phyloP scores from a whole-genome alignment of 176 grass and related monocot genomes.

The Elaeis guineensis region DNA sequence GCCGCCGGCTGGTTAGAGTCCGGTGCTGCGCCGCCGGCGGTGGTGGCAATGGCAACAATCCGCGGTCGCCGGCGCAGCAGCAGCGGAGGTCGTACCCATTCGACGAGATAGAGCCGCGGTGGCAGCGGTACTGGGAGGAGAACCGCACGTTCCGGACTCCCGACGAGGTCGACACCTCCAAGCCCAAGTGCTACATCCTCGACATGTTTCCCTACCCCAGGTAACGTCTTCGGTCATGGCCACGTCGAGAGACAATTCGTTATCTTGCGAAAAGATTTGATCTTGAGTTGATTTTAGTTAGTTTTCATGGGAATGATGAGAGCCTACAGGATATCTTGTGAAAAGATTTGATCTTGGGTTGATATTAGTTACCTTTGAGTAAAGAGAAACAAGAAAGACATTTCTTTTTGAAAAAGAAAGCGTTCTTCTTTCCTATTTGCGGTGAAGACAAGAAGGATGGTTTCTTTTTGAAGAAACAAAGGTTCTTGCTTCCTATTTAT shows the following conservation, averaged over 20 bases:
- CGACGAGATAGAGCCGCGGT: conserved; percentile 71
- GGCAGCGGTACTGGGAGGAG: conserved; percentile 90
- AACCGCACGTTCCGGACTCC: conserved; percentile 66
- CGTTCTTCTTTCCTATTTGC: no score
- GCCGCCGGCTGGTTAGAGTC: conserved; percentile 12
- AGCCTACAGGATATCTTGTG: not conserved
- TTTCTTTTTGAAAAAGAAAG: not conserved
- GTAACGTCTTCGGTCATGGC: conserved; percentile 1
- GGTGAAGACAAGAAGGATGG: no score
- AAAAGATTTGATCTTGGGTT: not conserved
- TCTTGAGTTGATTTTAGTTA: not conserved
- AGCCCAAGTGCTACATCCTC: conserved; percentile 89
- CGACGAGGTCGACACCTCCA: conserved; percentile 64
- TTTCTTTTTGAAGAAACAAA: no score
- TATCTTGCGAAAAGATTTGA: not conserved
- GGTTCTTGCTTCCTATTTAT: no score
- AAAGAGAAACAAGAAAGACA: not conserved
- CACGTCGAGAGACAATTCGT: not conserved
- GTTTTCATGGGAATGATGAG: not conserved
- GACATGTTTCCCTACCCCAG: conserved; percentile 99
- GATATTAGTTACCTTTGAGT: not conserved
- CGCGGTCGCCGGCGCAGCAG: conserved; percentile 13
- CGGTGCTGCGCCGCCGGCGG: conserved; percentile 15
- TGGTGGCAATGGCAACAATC: conserved; percentile 17
- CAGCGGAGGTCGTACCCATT: conserved; percentile 58